Conservation (phyloP, 2,329 filamentous ascomycete species). For the Alternaria sp. region DNA sequence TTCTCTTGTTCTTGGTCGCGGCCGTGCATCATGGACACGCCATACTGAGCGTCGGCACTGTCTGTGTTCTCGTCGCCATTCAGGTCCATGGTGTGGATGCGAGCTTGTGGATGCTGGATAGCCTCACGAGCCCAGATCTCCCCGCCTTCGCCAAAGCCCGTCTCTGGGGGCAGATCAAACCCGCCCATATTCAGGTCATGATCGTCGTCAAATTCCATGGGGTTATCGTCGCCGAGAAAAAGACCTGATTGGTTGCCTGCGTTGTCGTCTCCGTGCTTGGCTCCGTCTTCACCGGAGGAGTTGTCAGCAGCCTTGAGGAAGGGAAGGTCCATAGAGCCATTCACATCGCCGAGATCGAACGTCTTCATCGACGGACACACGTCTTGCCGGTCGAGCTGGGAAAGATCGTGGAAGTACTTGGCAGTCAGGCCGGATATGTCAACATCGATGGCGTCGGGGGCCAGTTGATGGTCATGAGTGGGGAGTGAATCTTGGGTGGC, state of each 20-base stretch:
- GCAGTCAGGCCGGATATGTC: conserved; percentile 76
- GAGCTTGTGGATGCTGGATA: conserved; percentile 83
- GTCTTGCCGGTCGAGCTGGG: conserved; percentile 80
- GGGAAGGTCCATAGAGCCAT: conserved; percentile 84
- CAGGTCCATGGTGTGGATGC: conserved; percentile 71
- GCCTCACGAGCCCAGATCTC: conserved; percentile 95
- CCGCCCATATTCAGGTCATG: conserved; percentile 66
- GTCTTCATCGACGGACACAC: conserved; percentile 94
- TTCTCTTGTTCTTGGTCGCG: conserved; percentile 82
- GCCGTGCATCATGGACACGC: conserved; percentile 76
- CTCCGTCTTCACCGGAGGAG: conserved; percentile 71
- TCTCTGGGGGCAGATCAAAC: conserved; percentile 66
- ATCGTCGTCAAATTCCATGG: conserved; percentile 78
- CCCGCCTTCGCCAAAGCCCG: conserved; percentile 92
- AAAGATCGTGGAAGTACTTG: conserved; percentile 85
- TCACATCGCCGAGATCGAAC: conserved; percentile 87
- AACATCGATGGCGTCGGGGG: conserved; percentile 71
- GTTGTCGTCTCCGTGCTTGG: conserved; percentile 54
- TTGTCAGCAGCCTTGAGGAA: conserved; percentile 90
- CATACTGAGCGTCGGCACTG: conserved; percentile 69
- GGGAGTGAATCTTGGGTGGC: conserved; percentile 48
- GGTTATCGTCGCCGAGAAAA: conserved; percentile 86
- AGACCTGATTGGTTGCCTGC: conserved; percentile 74
- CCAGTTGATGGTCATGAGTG: conserved; percentile 45
- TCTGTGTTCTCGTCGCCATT: conserved; percentile 61